phyloP scores from a whole-genome alignment of 2,329 filamentous ascomycete species.

The Phoma sp. region DNA sequence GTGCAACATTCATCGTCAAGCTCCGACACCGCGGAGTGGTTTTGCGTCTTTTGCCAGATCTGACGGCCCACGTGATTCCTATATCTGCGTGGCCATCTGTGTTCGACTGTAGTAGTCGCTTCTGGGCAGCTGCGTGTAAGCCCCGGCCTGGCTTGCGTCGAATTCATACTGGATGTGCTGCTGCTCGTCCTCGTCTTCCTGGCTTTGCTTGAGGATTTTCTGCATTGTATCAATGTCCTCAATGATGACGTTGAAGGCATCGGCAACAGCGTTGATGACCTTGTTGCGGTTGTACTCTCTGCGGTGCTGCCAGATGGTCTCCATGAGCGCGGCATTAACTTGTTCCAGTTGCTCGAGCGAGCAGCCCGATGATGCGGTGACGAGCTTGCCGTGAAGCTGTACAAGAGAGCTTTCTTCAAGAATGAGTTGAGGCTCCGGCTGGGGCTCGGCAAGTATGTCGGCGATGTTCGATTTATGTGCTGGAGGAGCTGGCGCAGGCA shows the following conservation, averaged over 20 bases:
- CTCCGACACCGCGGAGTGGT: neutral
- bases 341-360: conserved; percentile 95
- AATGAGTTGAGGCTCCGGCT: conserved; percentile 43
- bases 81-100: neutral
- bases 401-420: conserved; percentile 61
- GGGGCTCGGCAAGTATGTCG: conserved; percentile 51
- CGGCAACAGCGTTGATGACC: conserved; percentile 68
- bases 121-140: conserved; percentile 9
- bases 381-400: conserved; percentile 68
- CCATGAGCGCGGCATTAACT: conserved; percentile 89
- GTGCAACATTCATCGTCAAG: conserved; percentile 6
- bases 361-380: conserved; percentile 73
- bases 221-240: conserved; percentile 68
- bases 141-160: conserved; percentile 9
- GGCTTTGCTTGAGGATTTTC: conserved; percentile 50
- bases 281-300: conserved; percentile 82
- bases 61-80: neutral
- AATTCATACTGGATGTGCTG: conserved; percentile 11
- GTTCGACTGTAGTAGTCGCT: conserved; percentile 10
- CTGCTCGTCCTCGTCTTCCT: conserved; percentile 35
- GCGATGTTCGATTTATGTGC: conserved; percentile 47
- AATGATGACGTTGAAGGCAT: conserved; percentile 78
- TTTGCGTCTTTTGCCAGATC: neutral
- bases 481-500: conserved; percentile 47
- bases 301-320: conserved; percentile 80